These are phyloP conservation scores for Penicillium rolfsii DNA, from an alignment of 2,329 filamentous ascomycete genomes.

Conservation along the genomic window DNA sequence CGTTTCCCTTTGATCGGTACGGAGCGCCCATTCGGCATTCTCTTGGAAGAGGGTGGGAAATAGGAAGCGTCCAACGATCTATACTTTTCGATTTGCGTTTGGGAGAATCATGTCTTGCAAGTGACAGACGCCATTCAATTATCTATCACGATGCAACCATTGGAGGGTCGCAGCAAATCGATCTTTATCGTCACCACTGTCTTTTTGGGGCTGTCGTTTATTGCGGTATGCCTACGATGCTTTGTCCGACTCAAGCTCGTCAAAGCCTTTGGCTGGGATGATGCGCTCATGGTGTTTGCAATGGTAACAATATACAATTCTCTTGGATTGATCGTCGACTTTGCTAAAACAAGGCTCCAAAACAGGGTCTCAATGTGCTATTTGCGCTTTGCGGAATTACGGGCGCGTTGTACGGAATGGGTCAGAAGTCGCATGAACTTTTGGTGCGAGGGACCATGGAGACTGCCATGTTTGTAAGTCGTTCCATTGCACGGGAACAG, in stretches of 20 bases:
- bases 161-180: slow-evolving; percentile 38
- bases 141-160: slow-evolving; percentile 29
- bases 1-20: not conserved
- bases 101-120: slow-evolving; percentile 4
- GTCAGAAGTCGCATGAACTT: slow-evolving; percentile 27
- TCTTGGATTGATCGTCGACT: not conserved
- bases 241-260: slow-evolving; percentile 42
- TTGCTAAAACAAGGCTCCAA: not conserved
- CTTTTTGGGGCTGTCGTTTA: slow-evolving; percentile 38
- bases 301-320: slow-evolving; percentile 33
- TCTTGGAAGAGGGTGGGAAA: not conserved
- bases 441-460: slow-evolving; percentile 29
- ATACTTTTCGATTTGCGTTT: not conserved
- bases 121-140: not conserved
- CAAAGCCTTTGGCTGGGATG: slow-evolving; percentile 45
- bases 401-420: slow-evolving; percentile 40
- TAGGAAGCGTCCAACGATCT: not conserved
- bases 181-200: slow-evolving; percentile 40
- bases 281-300: slow-evolving; percentile 42
- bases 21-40: not conserved
- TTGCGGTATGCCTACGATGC: slow-evolving; percentile 40
- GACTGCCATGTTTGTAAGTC: slow-evolving; percentile 41
- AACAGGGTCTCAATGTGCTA: slow-evolving; percentile 38
- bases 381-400: slow-evolving; percentile 42
- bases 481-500: not conserved